Percentiles rank a stretch among this genome's conserved stretches.
Conservation (phyloP, 2,329 filamentous ascomycete species). For the Atkinsonella texensis region DNA sequence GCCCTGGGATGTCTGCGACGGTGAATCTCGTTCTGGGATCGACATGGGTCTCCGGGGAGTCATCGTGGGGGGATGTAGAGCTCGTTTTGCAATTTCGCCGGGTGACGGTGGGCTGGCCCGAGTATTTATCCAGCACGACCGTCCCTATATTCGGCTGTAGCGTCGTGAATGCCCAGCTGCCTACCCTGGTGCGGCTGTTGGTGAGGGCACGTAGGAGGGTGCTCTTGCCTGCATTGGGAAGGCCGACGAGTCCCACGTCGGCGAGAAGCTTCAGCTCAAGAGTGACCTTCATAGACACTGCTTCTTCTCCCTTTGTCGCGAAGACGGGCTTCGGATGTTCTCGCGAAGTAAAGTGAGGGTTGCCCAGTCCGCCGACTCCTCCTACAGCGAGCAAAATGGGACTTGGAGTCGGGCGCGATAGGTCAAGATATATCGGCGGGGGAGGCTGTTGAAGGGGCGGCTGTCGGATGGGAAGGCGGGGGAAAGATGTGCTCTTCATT, state of each 20-base stretch:
- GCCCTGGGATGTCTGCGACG: conserved; percentile 87
- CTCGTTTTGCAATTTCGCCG: not conserved
- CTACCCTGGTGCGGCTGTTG: conserved; percentile 78
- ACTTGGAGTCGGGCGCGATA: conserved; percentile 64
- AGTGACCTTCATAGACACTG: conserved; percentile 67
- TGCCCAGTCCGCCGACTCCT: conserved; percentile 80
- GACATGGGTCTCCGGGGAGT: conserved; percentile 27
- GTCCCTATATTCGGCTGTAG: conserved; percentile 92
- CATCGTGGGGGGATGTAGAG: conserved; percentile 32
- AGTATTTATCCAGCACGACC: conserved; percentile 80
- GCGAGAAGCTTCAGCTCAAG: conserved; percentile 91
- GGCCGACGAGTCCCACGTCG: conserved; percentile 85
- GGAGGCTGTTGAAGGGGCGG: conserved; percentile 54
- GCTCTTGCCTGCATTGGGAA: conserved; percentile 94
- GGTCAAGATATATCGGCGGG: conserved; percentile 60
- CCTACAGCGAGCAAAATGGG: conserved; percentile 81
- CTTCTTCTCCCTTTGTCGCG: conserved; percentile 74
- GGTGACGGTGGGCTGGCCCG: conserved; percentile 51
- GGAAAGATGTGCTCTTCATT: conserved; percentile 41
- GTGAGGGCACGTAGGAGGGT: conserved; percentile 80
- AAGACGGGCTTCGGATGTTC: conserved; percentile 69
- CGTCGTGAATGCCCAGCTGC: conserved; percentile 95
- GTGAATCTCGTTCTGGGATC: conserved; percentile 68
- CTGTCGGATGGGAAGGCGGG: conserved; percentile 38
- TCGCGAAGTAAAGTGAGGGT: conserved; percentile 80